Evolutionary conservation across 1,284 basidiomycete genomes (phyloP), one percentile per base, ranked within the genome.

Genomic region (Papiliotrema terrestris): DNA sequence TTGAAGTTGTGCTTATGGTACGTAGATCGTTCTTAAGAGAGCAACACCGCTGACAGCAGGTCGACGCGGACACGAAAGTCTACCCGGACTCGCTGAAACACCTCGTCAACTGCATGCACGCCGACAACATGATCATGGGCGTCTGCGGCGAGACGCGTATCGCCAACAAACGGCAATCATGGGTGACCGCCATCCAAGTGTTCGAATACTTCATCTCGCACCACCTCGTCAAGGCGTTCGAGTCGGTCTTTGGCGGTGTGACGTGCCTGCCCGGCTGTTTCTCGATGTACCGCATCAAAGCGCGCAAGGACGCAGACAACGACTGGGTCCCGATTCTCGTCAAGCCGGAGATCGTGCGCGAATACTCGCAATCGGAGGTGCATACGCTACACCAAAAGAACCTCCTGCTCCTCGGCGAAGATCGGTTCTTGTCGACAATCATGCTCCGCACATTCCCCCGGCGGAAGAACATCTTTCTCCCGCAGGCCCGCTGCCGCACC

Each of bases 161-260:
- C 77, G 90, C 91, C 49, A 99, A 99, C 83, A 99, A 99, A 75
- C 86, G 91, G 43, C 85, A 92, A 63, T 91, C 91, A 17, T 98
- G 96, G 96, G 93, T 99, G 29, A 98, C 96, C 1, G 86, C 88
- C 44, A 99, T 99, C 66, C 96, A 98, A 75, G 75, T 94, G 19
- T 97, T 92, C 77, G 94, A 97, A 73, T 98, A 98, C 78, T 98
- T 97, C 78, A 98, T 99, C 73, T 97, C 94, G 36, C 96, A 98
- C 75, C 95, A 98, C 77, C 84, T 94, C 57, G 89, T 93, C 61
- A 98, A 99, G 75, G 93, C 93, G 2, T 99, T 98, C 78, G 96
- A 99, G 75, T 93, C 94, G 23, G 92, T 98, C 17, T 98, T 98
- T 74, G 96, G 96, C 73, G 96, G 96, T 85, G 96, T 99, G 54